Evolutionary conservation across 768 basidiomycete species (phyloP), one percentile per base, ranked within the genome.

Genomic region (Lactarius psammicola): DNA sequence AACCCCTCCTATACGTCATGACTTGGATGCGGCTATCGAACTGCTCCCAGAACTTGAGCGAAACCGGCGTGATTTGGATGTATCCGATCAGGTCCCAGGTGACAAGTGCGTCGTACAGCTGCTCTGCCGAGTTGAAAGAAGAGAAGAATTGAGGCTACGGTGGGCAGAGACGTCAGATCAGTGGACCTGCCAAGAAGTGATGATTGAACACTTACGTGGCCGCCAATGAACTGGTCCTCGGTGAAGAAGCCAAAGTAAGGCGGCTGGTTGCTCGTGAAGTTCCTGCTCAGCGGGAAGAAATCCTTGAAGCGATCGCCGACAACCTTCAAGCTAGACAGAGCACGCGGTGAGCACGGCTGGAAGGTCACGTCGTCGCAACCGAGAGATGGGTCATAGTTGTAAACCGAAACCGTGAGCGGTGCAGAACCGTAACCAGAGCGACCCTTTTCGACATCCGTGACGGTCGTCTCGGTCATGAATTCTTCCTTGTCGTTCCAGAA

Each of bases 21-120:
- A 61, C 46, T 1, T 28, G 15, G 13, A 66, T 10, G 3, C 6
- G 4, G 11, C 3, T 4, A 26, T 62, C 60, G 34, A 68, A 66
- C 33, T 59, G 67, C 13, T 33, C 18, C 56, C 74, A 76, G 71
- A 76, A 76, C 15, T 74, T 71, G 59, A 72, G 74, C 33, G 75
- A 76, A 62, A 70, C 69, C 2, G 68, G 33, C 13, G 74, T 75
- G 26, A 77, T 68, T n/a, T 68, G 64, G 46, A 77, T 51, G 18
- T 57, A 38, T 53, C 70, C 72, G 17, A 59, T 54, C 17, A 23
- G 62, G 34, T 72, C 63, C 75, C 76, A 76, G 8, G 69, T 71
- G 33, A 60, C 60, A 34, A 74, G 54, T 1, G 76, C 69, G 23
- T 67, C 59, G 66, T 76, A 76, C 60, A 75, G 68, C 68, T 73